A percentile compares a stretch with the other conserved stretches of the same genome.
Conservation (phyloP, 768 basidiomycete species). For the Russula olivacea region DNA sequence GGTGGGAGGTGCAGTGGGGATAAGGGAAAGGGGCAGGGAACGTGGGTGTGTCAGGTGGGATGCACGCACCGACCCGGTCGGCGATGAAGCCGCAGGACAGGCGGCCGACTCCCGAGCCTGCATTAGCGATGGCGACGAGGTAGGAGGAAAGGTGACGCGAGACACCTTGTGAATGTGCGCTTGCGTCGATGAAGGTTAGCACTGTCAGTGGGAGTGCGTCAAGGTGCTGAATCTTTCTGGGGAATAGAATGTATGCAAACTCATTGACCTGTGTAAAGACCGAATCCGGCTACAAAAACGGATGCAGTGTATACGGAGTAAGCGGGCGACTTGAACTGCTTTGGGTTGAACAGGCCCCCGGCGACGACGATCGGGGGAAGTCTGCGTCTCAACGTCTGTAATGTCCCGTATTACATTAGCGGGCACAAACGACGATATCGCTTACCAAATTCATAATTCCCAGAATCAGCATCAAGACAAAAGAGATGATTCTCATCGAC, state of each 20-base stretch:
- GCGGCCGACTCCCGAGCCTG: slow-evolving; percentile 56
- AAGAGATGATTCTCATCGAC: slow-evolving; percentile 68
- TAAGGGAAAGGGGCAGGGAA: no score
- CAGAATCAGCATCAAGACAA: slow-evolving; percentile 50
- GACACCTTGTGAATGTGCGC: slow-evolving; percentile 47
- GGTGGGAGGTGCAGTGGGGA: neutral
- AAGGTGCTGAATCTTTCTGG: neutral
- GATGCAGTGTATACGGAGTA: slow-evolving; percentile 57
- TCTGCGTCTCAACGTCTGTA: slow-evolving; percentile 36
- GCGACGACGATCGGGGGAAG: slow-evolving; percentile 47
- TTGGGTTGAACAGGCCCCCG: slow-evolving; percentile 60
- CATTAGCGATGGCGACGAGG: slow-evolving; percentile 63
- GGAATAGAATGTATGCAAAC: neutral
- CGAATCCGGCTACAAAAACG: slow-evolving; percentile 53
- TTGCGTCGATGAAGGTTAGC: slow-evolving; percentile 62
- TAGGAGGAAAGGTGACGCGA: slow-evolving; percentile 52
- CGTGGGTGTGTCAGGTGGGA: neutral
- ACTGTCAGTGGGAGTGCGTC: slow-evolving; percentile 33
- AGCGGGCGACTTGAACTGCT: slow-evolving; percentile 44
- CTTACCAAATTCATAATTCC: slow-evolving; percentile 49
- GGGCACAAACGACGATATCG: slow-evolving; percentile 9
- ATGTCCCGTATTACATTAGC: slow-evolving; percentile 16
- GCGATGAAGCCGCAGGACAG: slow-evolving; percentile 46
- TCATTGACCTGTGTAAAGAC: slow-evolving; percentile 46
- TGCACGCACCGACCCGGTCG: slow-evolving; percentile 45